A percentile compares a stretch with the other conserved stretches of the same genome.
Conservation (phyloP, 257 asterid species). For the Capsicum baccatum region DNA sequence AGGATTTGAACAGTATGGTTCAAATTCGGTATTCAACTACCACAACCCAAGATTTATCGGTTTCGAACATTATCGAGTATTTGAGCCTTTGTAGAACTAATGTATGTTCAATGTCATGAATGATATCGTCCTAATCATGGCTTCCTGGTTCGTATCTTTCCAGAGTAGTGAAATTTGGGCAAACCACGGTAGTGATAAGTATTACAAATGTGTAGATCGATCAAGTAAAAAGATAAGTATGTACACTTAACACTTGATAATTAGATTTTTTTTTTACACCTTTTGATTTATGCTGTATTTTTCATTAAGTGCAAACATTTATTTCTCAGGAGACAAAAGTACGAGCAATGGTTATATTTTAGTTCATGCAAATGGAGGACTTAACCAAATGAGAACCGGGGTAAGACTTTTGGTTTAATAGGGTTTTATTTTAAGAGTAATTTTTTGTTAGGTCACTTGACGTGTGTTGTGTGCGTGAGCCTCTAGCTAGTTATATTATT, state of each 20-base stretch:
- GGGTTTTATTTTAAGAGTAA: not conserved
- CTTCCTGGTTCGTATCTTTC: not conserved
- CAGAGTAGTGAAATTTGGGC: constrained; percentile 44
- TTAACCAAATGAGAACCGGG: constrained; percentile 56
- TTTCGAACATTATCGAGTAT: not conserved
- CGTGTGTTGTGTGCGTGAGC: too few species aligned
- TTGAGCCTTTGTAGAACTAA: not conserved
- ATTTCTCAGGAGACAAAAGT: constrained; percentile 32
- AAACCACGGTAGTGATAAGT: constrained; percentile 36
- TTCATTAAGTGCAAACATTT: not conserved
- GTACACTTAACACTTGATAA: not conserved
- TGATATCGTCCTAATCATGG: constrained; percentile 5
- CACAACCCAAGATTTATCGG: not conserved
- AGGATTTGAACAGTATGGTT: not conserved
- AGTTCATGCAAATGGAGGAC: constrained; percentile 53
- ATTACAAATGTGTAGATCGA: constrained; percentile 37
- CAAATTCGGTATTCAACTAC: not conserved
- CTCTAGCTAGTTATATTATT: too few species aligned
- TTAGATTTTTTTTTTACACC: not conserved
- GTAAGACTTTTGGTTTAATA: constrained; percentile 30
- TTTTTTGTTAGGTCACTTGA: too few species aligned
- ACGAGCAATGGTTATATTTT: constrained; percentile 44
- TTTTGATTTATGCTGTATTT: not conserved
- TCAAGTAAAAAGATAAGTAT: constrained; percentile 37
- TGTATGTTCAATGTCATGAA: not conserved